phyloP scores from a whole-genome alignment of 1,284 basidiomycete genomes.

The Boletus hoseneyae region DNA sequence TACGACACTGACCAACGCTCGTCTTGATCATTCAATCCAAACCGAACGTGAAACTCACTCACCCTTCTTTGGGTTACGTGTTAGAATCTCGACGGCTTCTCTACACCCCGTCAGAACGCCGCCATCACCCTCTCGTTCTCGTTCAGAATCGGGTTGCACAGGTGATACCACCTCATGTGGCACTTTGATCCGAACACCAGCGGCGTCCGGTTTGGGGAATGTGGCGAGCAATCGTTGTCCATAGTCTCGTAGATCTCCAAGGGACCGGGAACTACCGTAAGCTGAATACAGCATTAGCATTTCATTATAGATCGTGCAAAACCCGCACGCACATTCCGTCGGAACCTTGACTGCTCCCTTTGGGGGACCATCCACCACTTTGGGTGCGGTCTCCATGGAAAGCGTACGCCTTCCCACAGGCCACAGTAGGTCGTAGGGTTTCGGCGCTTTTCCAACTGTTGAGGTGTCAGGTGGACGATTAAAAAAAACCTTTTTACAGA shows the following conservation, averaged over 20 bases:
- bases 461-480: neutral
- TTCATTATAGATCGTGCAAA: neutral
- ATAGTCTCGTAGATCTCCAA: slow-evolving; percentile 38
- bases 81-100: slow-evolving; percentile 88
- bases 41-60: slow-evolving; percentile 17
- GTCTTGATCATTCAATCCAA: no score
- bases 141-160: slow-evolving; percentile 29
- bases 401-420: slow-evolving; percentile 45
- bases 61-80: slow-evolving; percentile 87
- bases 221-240: slow-evolving; percentile 46
- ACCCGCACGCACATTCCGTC: slow-evolving; percentile 15
- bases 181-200: slow-evolving; percentile 32
- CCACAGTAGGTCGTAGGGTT: slow-evolving; percentile 70
- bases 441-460: slow-evolving; percentile 50
- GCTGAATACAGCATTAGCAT: slow-evolving; percentile 17
- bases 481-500: neutral
- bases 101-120: slow-evolving; percentile 67
- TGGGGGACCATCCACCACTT: slow-evolving; percentile 19
- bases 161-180: slow-evolving; percentile 21
- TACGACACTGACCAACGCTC: slow-evolving; percentile 63
- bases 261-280: slow-evolving; percentile 13
- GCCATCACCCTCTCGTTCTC: slow-evolving; percentile 34
- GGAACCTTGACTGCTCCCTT: slow-evolving; percentile 1
- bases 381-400: slow-evolving; percentile 20
- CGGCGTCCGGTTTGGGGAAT: slow-evolving; percentile 36